Evolutionary conservation across 1,139 yeast species (phyloP).

Genomic region (Debaryomyces subglobosus): DNA sequence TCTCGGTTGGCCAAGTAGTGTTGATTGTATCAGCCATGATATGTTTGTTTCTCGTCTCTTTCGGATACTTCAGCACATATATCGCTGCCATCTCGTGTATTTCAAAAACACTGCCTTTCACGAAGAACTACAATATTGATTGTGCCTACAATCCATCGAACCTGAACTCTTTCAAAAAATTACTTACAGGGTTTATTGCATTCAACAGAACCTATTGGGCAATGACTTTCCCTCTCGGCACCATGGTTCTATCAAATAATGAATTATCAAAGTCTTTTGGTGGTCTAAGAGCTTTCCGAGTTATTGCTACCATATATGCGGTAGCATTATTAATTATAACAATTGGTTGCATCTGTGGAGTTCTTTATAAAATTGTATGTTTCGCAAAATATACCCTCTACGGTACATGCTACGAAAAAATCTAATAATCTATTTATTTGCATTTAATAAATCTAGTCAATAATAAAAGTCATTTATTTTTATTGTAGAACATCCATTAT

Average conservation of each 20-base stretch:
- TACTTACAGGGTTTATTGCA: conserved; percentile 31
- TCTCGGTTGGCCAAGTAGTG: conserved; percentile 20
- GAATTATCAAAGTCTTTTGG: conserved; percentile 50
- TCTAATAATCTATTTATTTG: background rate
- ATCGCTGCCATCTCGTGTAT: conserved; percentile 51
- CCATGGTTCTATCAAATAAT: conserved; percentile 66
- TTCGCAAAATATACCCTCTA: conserved; percentile 4
- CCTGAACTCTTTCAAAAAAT: conserved; percentile 16
- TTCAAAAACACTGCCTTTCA: conserved; percentile 39
- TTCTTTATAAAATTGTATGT: conserved; percentile 16
- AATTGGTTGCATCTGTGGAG: conserved; percentile 34
- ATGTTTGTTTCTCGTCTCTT: conserved; percentile 55
- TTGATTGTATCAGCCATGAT: conserved; percentile 25
- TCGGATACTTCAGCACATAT: conserved; percentile 67
- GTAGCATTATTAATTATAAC: conserved; percentile 39
- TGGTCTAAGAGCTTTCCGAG: conserved; percentile 55
- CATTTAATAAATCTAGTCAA: background rate
- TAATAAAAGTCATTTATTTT: no score
- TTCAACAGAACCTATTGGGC: conserved; percentile 78
- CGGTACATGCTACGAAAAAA: conserved; percentile 1
- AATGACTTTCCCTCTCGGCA: conserved; percentile 88
- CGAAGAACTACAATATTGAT: conserved; percentile 27
- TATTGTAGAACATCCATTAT: background rate
- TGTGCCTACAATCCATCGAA: conserved; percentile 21
- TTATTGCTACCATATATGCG: conserved; percentile 65